phyloP scores from a whole-genome alignment of 257 asterid species.

The Nemophila menziesii region DNA sequence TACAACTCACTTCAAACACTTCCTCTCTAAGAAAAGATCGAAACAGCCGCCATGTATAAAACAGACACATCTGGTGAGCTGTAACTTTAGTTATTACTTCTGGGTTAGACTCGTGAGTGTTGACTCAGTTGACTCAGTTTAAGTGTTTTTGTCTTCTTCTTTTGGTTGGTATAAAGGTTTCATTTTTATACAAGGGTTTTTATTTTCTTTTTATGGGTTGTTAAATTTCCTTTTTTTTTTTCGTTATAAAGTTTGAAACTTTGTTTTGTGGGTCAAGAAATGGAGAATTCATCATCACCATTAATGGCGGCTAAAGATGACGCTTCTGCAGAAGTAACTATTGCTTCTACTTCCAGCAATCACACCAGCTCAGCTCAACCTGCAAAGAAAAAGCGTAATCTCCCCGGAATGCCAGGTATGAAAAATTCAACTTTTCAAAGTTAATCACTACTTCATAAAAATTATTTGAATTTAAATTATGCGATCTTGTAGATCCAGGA shows the following conservation, averaged over 20 bases:
- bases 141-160: neutral
- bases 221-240: no score
- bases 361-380: conserved; percentile 17
- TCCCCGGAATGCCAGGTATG: conserved; percentile 95
- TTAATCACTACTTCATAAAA: neutral
- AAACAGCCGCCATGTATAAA: conserved; percentile 10
- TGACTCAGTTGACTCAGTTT: conserved; percentile 1
- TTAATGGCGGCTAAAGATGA: conserved; percentile 11
- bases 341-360: conserved; percentile 12
- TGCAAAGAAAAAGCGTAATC: conserved; percentile 60
- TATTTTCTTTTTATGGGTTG: no score
- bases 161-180: neutral
- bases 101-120: conserved; percentile 5
- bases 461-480: neutral
- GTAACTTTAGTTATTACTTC: neutral
- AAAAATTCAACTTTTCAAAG: neutral
- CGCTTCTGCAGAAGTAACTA: conserved; percentile 27
- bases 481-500: conserved; percentile 53
- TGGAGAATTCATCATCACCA: conserved; percentile 24
- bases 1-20: conserved; percentile 13
- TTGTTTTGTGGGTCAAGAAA: conserved; percentile 9
- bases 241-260: neutral
- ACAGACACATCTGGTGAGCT: conserved; percentile 11
- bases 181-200: no score
- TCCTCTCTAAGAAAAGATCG: neutral